These are phyloP conservation scores for Penicillium sp. DNA, from an alignment of 2,329 filamentous ascomycete species.

Conservation along the genomic window DNA sequence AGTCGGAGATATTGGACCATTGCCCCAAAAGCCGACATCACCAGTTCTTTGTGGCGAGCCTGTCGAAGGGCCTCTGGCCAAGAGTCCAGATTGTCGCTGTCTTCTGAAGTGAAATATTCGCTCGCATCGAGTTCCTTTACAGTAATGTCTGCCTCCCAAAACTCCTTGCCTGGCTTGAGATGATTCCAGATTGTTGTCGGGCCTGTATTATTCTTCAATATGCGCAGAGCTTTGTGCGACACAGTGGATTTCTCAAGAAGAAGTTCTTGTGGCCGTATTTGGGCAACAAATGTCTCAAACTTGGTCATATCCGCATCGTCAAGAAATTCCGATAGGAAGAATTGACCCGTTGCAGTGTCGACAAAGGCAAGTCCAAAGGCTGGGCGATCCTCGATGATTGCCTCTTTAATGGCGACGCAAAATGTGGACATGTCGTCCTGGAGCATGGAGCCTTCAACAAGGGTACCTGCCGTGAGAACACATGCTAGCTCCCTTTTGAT, in stretches of 20 bases:
- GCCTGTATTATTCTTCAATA: conserved; percentile 92
- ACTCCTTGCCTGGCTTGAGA: conserved; percentile 83
- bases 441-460: conserved; percentile 95
- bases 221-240: conserved; percentile 86
- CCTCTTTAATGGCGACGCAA: conserved; percentile 92
- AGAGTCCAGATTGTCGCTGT: conserved; percentile 62
- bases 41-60: conserved; percentile 74
- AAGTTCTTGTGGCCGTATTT: conserved; percentile 86
- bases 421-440: conserved; percentile 98
- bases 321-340: conserved; percentile 87
- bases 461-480: conserved; percentile 87
- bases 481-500: conserved; percentile 89
- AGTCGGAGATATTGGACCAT: conserved; percentile 83
- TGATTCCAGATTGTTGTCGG: conserved; percentile 96
- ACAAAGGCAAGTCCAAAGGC: conserved; percentile 92
- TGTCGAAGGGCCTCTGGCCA: conserved; percentile 81
- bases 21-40: conserved; percentile 91
- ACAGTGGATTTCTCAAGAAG: conserved; percentile 85
- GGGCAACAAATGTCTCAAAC: conserved; percentile 95
- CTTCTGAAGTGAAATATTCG: conserved; percentile 74
- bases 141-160: conserved; percentile 85
- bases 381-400: conserved; percentile 70
- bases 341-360: conserved; percentile 93
- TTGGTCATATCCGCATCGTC: conserved; percentile 94
- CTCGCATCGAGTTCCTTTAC: conserved; percentile 79